Conservation (phyloP, 1,139 yeast species). For the Taphrina flavorubra region DNA sequence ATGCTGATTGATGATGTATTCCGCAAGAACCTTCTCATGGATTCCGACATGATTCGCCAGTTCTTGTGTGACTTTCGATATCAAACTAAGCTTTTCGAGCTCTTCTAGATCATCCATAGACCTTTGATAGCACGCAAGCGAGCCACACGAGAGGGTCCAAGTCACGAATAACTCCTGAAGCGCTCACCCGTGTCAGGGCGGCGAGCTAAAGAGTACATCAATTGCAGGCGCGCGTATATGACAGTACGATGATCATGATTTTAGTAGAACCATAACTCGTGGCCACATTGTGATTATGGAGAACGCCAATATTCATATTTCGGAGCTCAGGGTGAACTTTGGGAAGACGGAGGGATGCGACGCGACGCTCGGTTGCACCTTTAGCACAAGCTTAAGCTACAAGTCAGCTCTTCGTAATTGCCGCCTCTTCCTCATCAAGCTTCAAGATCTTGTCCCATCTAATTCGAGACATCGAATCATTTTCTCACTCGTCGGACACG, state of each 20-base stretch:
- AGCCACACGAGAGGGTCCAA: too few relatives aligned
- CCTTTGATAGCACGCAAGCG: neutral
- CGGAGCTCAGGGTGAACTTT: constrained; percentile 9
- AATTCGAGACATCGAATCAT: neutral
- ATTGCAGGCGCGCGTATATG: too few relatives aligned
- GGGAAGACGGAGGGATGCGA: neutral
- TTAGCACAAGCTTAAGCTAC: neutral
- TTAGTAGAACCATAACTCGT: neutral
- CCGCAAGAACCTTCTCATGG: constrained; percentile 61
- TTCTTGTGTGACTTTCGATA: constrained; percentile 52
- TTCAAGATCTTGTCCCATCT: neutral
- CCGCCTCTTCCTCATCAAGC: neutral
- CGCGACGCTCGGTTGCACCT: constrained; percentile 11
- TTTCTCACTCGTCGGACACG: neutral
- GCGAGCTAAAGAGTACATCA: too few relatives aligned
- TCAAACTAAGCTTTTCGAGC: constrained; percentile 51
- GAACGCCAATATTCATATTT: constrained; percentile 1
- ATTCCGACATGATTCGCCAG: constrained; percentile 50
- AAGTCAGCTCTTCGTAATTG: neutral
- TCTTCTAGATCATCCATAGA: constrained; percentile 44
- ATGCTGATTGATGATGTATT: constrained; percentile 62
- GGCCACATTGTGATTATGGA: constrained; percentile 2
- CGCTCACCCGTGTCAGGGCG: too few relatives aligned
- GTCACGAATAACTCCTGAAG: too few relatives aligned
- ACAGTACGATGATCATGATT: too few relatives aligned